Evolutionary conservation across 2,329 filamentous ascomycete genomes (phyloP).

Genomic region (Conoideocrella luteorostrata): DNA sequence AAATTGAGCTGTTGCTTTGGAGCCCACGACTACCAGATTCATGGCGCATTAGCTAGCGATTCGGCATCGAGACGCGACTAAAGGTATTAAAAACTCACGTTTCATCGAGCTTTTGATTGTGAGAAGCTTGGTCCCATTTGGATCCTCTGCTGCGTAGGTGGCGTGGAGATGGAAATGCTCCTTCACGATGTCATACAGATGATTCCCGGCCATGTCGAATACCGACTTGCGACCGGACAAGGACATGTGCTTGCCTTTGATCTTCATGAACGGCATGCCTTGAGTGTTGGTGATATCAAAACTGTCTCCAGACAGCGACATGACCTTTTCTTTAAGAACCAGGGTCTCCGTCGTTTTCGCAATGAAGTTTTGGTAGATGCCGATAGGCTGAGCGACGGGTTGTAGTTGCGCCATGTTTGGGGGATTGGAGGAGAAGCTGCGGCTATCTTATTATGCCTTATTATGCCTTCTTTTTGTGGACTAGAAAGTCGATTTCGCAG

Average conservation of each 20-base stretch:
- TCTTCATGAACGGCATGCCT: slow-evolving; percentile 47
- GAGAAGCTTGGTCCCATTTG: slow-evolving; percentile 40
- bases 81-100: not conserved
- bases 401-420: slow-evolving; percentile 18
- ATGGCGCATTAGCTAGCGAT: too few species aligned
- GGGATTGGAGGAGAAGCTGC: too few species aligned
- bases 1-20: slow-evolving; percentile 52
- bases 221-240: slow-evolving; percentile 51
- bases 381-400: slow-evolving; percentile 26
- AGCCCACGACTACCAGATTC: slow-evolving; percentile 42
- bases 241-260: slow-evolving; percentile 48
- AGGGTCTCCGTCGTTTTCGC: slow-evolving; percentile 39
- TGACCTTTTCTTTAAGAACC: slow-evolving; percentile 53
- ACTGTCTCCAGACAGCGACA: slow-evolving; percentile 56
- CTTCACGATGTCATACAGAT: slow-evolving; percentile 53
- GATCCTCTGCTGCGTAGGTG: slow-evolving; percentile 44
- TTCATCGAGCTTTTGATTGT: slow-evolving; percentile 44
- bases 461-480: too few species aligned
- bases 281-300: slow-evolving; percentile 54
- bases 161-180: slow-evolving; percentile 44
- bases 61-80: too few species aligned
- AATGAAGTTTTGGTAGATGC: slow-evolving; percentile 33
- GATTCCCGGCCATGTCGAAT: slow-evolving; percentile 43
- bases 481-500: too few species aligned
- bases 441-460: too few species aligned